phyloP scores from a whole-genome alignment of 768 basidiomycete genomes.

The Amanita fuliginea region DNA sequence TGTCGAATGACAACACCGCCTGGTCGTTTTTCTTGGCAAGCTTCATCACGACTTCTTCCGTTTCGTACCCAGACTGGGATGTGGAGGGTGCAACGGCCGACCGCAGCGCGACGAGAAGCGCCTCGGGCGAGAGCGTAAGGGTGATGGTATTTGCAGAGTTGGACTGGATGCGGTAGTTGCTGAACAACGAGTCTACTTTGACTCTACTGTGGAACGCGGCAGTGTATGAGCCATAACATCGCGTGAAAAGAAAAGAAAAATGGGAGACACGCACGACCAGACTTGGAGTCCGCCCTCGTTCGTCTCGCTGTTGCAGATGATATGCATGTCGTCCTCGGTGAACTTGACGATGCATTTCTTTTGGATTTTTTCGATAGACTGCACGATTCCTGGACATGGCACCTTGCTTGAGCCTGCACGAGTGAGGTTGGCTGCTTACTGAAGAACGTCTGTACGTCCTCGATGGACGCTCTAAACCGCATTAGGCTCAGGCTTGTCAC shows the following conservation, averaged over 20 bases:
- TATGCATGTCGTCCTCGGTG: conserved; percentile 59
- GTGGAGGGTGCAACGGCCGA: conserved; percentile 43
- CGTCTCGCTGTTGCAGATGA: conserved; percentile 74
- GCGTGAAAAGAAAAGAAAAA: not conserved
- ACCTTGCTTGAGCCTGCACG: not conserved
- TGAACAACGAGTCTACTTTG: conserved; percentile 59
- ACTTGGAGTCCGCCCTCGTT: conserved; percentile 83
- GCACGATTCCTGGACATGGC: conserved; percentile 50
- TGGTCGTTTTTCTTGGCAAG: conserved; percentile 80
- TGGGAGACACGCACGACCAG: conserved; percentile 41
- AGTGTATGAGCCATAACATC: not conserved
- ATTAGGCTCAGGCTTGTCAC: conserved; percentile 26
- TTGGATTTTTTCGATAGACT: conserved; percentile 75
- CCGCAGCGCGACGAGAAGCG: conserved; percentile 62
- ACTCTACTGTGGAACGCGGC: conserved; percentile 36
- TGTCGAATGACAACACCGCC: conserved; percentile 70
- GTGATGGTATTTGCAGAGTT: conserved; percentile 78
- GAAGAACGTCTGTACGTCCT: conserved; percentile 46
- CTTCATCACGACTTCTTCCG: conserved; percentile 68
- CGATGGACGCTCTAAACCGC: conserved; percentile 53
- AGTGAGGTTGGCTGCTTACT: conserved; percentile 21
- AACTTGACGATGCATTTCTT: conserved; percentile 80
- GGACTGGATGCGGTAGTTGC: conserved; percentile 76
- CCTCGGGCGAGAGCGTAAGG: conserved; percentile 60
- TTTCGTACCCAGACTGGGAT: conserved; percentile 31